Evolutionary conservation across 2,329 filamentous ascomycete species (phyloP).

Genomic region (Tolypocladium inflatum): DNA sequence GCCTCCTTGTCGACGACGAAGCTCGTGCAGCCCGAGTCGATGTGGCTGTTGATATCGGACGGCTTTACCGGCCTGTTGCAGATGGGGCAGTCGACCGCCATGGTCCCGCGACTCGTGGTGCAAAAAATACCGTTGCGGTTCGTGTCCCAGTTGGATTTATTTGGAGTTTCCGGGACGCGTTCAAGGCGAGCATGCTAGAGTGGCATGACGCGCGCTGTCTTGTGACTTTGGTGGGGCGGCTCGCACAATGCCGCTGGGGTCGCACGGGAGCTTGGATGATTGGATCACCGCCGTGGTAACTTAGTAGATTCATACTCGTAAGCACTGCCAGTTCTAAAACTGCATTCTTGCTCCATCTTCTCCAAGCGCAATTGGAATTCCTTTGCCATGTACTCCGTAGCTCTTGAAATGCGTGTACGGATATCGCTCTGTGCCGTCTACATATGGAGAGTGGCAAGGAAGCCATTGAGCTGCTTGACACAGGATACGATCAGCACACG

Average conservation of each 20-base stretch:
- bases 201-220: conserved; percentile 3
- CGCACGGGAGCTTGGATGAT: neutral
- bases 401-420: no score
- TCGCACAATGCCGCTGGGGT: no score
- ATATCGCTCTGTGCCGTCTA: no score
- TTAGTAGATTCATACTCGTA: no score
- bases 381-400: no score
- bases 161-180: neutral
- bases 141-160: neutral
- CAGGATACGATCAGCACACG: neutral
- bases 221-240: conserved; percentile 1
- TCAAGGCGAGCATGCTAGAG: neutral
- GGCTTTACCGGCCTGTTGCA: conserved; percentile 66
- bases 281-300: no score
- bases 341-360: no score
- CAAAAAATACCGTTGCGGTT: neutral
- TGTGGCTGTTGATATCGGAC: conserved; percentile 75
- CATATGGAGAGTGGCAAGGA: no score
- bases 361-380: no score
- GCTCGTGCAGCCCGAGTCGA: conserved; percentile 71
- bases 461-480: neutral
- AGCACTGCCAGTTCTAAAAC: no score
- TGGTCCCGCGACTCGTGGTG: conserved; percentile 5
- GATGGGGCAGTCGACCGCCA: conserved; percentile 67
- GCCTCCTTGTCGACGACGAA: conserved; percentile 44